Conservation (phyloP, 1,284 basidiomycete species). For the Cystobasidium pallidum region DNA sequence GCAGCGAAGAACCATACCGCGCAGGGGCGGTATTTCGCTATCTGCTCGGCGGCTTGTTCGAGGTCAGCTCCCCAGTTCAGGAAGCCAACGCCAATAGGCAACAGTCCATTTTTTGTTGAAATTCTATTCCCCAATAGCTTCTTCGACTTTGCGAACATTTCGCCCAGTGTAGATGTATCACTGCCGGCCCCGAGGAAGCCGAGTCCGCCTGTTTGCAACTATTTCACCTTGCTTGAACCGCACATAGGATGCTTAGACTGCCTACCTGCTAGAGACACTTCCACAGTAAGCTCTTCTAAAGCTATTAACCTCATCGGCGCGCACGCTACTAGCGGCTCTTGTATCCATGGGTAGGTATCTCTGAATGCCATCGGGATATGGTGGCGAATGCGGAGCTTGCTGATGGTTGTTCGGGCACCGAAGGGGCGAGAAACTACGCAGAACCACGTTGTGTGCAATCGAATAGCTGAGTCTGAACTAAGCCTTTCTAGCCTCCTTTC, state of each 20-base stretch:
- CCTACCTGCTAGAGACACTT: conserved; percentile 30
- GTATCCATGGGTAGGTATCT: conserved; percentile 19
- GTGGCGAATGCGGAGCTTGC: background rate
- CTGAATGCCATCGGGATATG: conserved; percentile 18
- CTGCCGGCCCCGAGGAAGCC: conserved; percentile 40
- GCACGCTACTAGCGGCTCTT: conserved; percentile 21
- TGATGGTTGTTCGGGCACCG: too few species aligned
- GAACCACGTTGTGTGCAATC: too few species aligned
- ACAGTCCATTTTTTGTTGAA: background rate
- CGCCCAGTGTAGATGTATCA: conserved; percentile 19
- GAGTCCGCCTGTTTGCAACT: conserved; percentile 26
- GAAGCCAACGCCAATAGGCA: conserved; percentile 41
- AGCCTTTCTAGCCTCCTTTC: too few species aligned
- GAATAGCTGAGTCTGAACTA: too few species aligned
- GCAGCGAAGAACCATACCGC: conserved; percentile 42
- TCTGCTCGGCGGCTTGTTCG: conserved; percentile 2
- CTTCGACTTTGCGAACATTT: conserved; percentile 2
- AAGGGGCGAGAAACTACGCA: too few species aligned
- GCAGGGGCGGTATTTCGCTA: conserved; percentile 30
- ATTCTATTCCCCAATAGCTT: background rate
- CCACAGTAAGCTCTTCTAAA: conserved; percentile 15
- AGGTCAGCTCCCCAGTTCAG: conserved; percentile 39
- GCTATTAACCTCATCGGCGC: conserved; percentile 35
- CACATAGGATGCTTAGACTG: background rate
- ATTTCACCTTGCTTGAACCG: background rate